A percentile compares a stretch with the other conserved stretches of the same genome.
Conservation (phyloP, 371 early-diverging fungal genomes). For the Mortierella sp. region DNA sequence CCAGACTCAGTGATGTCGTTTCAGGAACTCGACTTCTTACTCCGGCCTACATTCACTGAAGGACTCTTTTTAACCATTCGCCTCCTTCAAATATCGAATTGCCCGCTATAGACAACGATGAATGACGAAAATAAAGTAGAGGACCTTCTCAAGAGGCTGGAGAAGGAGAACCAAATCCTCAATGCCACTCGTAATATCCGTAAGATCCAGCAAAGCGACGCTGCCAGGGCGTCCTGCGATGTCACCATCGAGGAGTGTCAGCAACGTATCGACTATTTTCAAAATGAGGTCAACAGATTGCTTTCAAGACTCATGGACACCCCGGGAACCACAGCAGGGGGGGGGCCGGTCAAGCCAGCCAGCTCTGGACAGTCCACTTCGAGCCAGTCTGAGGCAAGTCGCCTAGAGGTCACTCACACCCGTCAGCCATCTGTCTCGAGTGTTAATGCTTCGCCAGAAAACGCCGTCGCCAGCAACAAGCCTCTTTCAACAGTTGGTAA, state of each 20-base stretch:
- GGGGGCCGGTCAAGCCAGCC: slow-evolving; percentile 2
- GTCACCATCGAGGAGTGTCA: slow-evolving; percentile 81
- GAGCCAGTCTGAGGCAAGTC: slow-evolving; percentile 1
- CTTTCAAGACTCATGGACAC: slow-evolving; percentile 31
- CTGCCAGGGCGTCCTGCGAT: slow-evolving; percentile 74
- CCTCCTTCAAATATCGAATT: not conserved
- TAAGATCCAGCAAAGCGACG: slow-evolving; percentile 51
- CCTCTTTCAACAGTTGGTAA: slow-evolving; percentile 53
- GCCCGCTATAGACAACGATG: slow-evolving; percentile 23
- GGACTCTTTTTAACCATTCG: not conserved
- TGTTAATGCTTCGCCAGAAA: slow-evolving; percentile 13
- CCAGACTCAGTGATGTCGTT: slow-evolving; percentile 8
- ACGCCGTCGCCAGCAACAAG: slow-evolving; percentile 16
- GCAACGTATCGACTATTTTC: slow-evolving; percentile 86
- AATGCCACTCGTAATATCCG: slow-evolving; percentile 53
- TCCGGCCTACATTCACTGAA: not conserved
- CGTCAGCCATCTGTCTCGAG: slow-evolving; percentile 32
- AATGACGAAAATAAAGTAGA: slow-evolving; percentile 53
- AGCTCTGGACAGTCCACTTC: slow-evolving; percentile 16
- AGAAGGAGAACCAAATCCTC: slow-evolving; percentile 51
- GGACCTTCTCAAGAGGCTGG: slow-evolving; percentile 52
- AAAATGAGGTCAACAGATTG: slow-evolving; percentile 74
- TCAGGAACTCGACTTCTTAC: not conserved
- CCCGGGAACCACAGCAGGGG: not conserved
- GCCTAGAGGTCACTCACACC: slow-evolving; percentile 13